These are phyloP conservation scores for Diatrype stigma DNA, from an alignment of 2,329 filamentous ascomycete species.

Conservation along the genomic window DNA sequence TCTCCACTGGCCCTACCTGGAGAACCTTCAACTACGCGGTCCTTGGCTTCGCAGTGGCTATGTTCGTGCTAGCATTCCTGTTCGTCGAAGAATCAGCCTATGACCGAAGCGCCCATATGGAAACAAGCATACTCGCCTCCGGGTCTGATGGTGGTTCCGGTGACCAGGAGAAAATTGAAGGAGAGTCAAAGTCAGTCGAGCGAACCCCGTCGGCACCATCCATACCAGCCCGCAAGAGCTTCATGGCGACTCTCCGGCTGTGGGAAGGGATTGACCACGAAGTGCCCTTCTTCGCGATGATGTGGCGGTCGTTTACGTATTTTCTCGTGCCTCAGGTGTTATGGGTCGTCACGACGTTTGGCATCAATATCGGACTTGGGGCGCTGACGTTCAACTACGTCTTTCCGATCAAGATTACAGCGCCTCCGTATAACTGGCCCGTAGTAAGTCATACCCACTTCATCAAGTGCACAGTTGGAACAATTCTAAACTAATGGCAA, in stretches of 20 bases:
- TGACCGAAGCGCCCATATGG: constrained; percentile 22
- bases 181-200: constrained; percentile 13
- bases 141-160: constrained; percentile 11
- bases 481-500: constrained; percentile 3
- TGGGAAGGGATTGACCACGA: constrained; percentile 35
- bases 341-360: constrained; percentile 43
- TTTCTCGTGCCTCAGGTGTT: constrained; percentile 40
- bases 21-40: constrained; percentile 59
- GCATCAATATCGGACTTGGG: constrained; percentile 41
- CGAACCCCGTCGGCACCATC: constrained; percentile 18
- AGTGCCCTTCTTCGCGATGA: constrained; percentile 35
- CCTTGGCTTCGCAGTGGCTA: constrained; percentile 47
- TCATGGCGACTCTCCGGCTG: constrained; percentile 33
- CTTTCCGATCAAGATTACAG: constrained; percentile 40
- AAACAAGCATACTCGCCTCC: constrained; percentile 4
- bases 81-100: constrained; percentile 51
- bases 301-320: constrained; percentile 39
- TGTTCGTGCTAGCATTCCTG: constrained; percentile 42
- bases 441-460: constrained; percentile 25
- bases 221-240: constrained; percentile 33
- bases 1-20: constrained; percentile 54
- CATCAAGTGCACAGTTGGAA: too few relatives aligned
- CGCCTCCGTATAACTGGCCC: constrained; percentile 38
- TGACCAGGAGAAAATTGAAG: constrained; percentile 23
- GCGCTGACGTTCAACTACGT: constrained; percentile 43